A percentile compares a stretch with the other conserved stretches of the same genome.
Evolutionary conservation across 345 rosid species (phyloP).

Genomic region (Eucalyptus polyanthemos): DNA sequence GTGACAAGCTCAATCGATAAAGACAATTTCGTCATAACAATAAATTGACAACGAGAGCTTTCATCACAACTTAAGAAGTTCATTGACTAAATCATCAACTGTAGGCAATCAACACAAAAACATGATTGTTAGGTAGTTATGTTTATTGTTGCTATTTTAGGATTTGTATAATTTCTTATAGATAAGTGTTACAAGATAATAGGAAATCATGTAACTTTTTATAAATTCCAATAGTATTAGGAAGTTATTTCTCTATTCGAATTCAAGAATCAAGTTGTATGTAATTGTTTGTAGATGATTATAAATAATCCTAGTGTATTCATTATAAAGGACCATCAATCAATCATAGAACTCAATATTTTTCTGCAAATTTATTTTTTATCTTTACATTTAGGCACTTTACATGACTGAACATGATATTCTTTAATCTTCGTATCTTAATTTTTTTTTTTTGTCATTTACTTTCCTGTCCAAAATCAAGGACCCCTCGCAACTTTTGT

Average conservation of each 20-base stretch:
- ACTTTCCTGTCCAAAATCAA: background rate
- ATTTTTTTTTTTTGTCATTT: background rate
- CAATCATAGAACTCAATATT: background rate
- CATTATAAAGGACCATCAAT: background rate
- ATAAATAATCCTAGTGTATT: background rate
- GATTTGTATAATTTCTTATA: background rate
- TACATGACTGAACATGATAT: background rate
- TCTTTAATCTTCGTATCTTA: background rate
- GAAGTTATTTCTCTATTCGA: background rate
- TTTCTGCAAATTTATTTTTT: background rate
- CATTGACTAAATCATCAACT: background rate
- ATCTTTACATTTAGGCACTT: background rate
- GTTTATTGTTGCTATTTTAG: background rate
- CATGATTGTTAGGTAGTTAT: background rate
- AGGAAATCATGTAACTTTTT: background rate
- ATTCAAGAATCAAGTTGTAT: background rate
- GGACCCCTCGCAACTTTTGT: background rate
- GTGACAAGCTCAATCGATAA: background rate
- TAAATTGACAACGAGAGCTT: background rate
- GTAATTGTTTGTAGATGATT: background rate
- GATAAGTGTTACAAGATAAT: background rate
- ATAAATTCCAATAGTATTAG: background rate
- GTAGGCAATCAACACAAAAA: background rate
- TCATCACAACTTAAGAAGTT: background rate
- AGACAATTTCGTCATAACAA: background rate